A percentile compares a stretch with the other conserved stretches of the same genome.
phyloP scores from a whole-genome alignment of 192 early-diverging fungal genomes.

The Chytriomyces sp. region DNA sequence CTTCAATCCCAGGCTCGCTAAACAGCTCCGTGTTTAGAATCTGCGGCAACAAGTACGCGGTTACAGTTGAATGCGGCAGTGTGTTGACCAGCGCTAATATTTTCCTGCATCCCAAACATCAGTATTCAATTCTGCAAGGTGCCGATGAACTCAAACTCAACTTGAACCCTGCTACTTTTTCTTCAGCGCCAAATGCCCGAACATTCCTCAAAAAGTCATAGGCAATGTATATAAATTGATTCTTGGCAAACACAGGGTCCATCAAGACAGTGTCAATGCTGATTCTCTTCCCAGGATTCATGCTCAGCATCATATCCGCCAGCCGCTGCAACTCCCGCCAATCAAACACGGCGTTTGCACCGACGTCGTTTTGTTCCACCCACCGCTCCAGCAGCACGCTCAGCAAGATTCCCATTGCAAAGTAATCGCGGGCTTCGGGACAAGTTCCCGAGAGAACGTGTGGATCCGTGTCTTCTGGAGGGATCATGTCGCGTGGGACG shows the following conservation, averaged over 20 bases:
- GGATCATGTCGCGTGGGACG: constrained; percentile 10
- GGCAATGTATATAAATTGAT: constrained; percentile 40
- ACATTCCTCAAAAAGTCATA: constrained; percentile 44
- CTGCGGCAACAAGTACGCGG: constrained; percentile 44
- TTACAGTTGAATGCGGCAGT: constrained; percentile 34
- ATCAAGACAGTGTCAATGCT: constrained; percentile 24
- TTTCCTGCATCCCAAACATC: constrained; percentile 13
- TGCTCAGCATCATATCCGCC: constrained; percentile 34
- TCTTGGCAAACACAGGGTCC: constrained; percentile 44
- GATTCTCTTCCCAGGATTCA: constrained; percentile 27
- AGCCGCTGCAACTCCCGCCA: constrained; percentile 41
- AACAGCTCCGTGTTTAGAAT: constrained; percentile 38
- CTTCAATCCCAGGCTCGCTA: constrained; percentile 43
- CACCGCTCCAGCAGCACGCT: constrained; percentile 23
- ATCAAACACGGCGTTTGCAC: constrained; percentile 19
- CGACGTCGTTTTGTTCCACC: not conserved
- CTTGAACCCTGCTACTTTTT: constrained; percentile 41
- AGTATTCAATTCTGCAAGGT: not conserved
- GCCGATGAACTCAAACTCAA: not conserved
- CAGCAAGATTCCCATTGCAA: constrained; percentile 40
- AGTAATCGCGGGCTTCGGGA: constrained; percentile 40
- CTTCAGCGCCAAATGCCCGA: constrained; percentile 22
- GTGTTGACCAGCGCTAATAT: constrained; percentile 30
- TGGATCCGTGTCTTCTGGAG: constrained; percentile 25
- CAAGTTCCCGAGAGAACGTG: not conserved